These are phyloP conservation scores for Fusarium miscanthi DNA, from an alignment of 2,329 filamentous ascomycete species.

Conservation along the genomic window DNA sequence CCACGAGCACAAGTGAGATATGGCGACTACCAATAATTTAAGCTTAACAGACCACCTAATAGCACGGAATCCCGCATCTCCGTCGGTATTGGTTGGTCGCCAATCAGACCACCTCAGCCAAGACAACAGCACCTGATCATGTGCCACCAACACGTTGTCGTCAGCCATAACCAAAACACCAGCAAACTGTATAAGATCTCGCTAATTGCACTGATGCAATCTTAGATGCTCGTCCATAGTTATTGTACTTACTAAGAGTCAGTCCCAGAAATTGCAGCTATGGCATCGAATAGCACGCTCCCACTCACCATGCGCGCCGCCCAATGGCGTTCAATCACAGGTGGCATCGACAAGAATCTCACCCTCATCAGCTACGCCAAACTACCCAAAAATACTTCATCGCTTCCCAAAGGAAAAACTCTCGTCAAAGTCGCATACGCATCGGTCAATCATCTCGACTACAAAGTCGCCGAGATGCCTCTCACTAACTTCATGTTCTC, in stretches of 20 bases:
- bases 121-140: constrained; percentile 13
- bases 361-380: neutral
- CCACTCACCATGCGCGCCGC: constrained; percentile 31
- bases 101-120: neutral
- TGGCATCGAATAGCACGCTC: constrained; percentile 15
- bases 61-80: neutral
- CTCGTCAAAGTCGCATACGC: constrained; percentile 33
- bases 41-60: neutral
- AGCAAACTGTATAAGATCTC: neutral
- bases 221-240: too few species aligned
- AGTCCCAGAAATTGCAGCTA: neutral
- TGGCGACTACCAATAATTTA: neutral
- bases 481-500: constrained; percentile 6
- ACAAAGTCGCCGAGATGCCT: constrained; percentile 35
- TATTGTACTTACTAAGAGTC: too few species aligned
- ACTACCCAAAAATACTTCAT: constrained; percentile 2
- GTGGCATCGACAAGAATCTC: constrained; percentile 36
- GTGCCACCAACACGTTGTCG: constrained; percentile 1
- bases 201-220: neutral
- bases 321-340: constrained; percentile 30
- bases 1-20: fast-evolving
- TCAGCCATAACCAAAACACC: neutral
- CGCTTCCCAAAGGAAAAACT: constrained; percentile 6
- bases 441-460: constrained; percentile 39
- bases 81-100: neutral